Conservation (phyloP, 345 rosid genomes). For the Sonneratia caseolaris region DNA sequence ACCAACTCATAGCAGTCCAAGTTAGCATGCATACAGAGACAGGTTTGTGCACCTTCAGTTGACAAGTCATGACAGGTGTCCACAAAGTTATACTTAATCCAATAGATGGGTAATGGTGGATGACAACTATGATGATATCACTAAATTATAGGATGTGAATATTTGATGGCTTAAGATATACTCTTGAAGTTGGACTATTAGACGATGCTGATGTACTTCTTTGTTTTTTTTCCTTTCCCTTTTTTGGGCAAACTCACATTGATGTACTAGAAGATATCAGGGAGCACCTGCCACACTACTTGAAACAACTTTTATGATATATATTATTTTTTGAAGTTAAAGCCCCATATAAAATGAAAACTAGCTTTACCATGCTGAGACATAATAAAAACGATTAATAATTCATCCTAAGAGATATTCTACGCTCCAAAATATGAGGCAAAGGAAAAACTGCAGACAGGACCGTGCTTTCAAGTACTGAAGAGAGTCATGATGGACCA, state of each 20-base stretch:
- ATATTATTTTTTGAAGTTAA: neutral
- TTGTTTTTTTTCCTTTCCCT: neutral
- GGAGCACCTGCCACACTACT: neutral
- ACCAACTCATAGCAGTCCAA: neutral
- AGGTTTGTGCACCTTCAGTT: slow-evolving; percentile 2
- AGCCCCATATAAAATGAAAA: neutral
- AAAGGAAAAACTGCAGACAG: neutral
- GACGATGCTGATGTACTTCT: neutral
- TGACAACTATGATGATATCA: neutral
- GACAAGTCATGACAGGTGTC: slow-evolving; percentile 2
- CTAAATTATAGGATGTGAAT: neutral
- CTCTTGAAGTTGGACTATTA: neutral
- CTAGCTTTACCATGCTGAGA: neutral
- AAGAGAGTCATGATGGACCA: neutral
- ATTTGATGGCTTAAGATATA: neutral
- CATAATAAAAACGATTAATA: neutral
- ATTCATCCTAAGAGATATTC: neutral
- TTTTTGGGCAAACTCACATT: neutral
- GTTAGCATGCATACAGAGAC: neutral
- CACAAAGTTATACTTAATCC: neutral
- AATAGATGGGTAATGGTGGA: neutral
- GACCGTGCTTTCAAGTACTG: neutral
- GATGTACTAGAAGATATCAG: neutral
- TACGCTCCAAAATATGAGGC: neutral
- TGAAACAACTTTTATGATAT: neutral